phyloP scores from a whole-genome alignment of 192 early-diverging fungal genomes.

The Chytriomyces sp. region DNA sequence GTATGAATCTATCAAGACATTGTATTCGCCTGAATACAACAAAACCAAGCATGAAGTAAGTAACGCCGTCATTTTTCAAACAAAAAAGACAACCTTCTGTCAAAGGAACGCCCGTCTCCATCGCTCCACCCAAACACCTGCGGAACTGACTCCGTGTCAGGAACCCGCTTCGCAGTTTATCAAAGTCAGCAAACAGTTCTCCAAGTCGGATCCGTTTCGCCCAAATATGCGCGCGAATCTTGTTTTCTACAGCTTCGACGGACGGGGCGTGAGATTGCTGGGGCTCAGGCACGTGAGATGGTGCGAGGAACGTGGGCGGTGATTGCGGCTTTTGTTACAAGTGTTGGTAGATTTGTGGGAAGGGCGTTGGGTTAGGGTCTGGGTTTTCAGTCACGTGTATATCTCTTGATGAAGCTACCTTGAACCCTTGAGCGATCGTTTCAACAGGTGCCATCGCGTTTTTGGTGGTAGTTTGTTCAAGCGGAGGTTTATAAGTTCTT shows the following conservation, averaged over 20 bases:
- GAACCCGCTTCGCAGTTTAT: conserved; percentile 53
- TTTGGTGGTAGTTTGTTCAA: too few relatives aligned
- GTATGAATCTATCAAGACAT: conserved; percentile 47
- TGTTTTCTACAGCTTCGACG: conserved; percentile 48
- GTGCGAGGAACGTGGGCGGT: too few relatives aligned
- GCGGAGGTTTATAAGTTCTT: too few relatives aligned
- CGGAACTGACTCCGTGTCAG: conserved; percentile 55
- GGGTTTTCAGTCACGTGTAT: too few relatives aligned
- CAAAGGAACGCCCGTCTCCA: conserved; percentile 50
- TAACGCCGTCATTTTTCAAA: background rate
- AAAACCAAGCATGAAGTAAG: background rate
- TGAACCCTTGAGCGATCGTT: too few relatives aligned
- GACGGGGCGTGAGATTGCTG: background rate
- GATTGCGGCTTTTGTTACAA: too few relatives aligned
- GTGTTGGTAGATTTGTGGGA: too few relatives aligned
- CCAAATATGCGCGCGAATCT: conserved; percentile 51
- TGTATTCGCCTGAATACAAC: conserved; percentile 35
- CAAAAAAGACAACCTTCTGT: conserved; percentile 26
- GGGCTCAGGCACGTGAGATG: too few relatives aligned
- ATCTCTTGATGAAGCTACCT: too few relatives aligned
- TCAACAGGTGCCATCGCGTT: too few relatives aligned
- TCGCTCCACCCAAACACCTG: conserved; percentile 46
- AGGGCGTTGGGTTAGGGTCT: too few relatives aligned
- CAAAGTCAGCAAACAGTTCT: conserved; percentile 63
- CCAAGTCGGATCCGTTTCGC: conserved; percentile 54